These are phyloP conservation scores for Echium plantagineum DNA, from an alignment of 257 asterid species.

Conservation along the genomic window DNA sequence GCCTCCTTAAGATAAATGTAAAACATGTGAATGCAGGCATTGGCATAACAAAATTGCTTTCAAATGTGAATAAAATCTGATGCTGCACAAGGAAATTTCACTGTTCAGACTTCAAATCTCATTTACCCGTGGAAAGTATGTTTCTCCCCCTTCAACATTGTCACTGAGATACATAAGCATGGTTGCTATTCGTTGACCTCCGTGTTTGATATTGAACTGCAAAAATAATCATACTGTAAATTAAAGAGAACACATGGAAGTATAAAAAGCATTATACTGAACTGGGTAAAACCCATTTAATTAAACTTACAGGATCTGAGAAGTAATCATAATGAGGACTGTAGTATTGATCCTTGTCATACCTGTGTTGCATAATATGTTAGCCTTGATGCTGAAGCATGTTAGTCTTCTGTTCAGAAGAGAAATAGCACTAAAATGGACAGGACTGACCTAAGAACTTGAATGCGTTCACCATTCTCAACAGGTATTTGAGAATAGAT, in stretches of 20 bases:
- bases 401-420: conserved; percentile 16
- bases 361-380: conserved; percentile 85
- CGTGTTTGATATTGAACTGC: conserved; percentile 54
- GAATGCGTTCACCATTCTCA: conserved; percentile 85
- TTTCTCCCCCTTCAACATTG: conserved; percentile 73
- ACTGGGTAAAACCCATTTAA: conserved; percentile 3
- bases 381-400: conserved; percentile 43
- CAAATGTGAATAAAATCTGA: not conserved
- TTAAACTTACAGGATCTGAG: conserved; percentile 54
- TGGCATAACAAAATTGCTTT: not conserved
- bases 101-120: not conserved
- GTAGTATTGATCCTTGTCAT: conserved; percentile 66
- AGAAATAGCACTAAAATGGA: conserved; percentile 10
- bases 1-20: no score
- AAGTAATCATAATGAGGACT: conserved; percentile 80
- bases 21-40: no score
- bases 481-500: conserved; percentile 71
- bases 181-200: conserved; percentile 71
- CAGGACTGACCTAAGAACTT: conserved; percentile 55
- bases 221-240: conserved; percentile 10
- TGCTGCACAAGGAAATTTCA: conserved; percentile 4
- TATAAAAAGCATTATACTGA: not conserved
- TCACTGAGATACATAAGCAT: conserved; percentile 62
- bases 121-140: conserved; percentile 52
- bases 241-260: not conserved